phyloP scores from a whole-genome alignment of 1,139 yeast species.

The Yamadazyma blattariae region DNA sequence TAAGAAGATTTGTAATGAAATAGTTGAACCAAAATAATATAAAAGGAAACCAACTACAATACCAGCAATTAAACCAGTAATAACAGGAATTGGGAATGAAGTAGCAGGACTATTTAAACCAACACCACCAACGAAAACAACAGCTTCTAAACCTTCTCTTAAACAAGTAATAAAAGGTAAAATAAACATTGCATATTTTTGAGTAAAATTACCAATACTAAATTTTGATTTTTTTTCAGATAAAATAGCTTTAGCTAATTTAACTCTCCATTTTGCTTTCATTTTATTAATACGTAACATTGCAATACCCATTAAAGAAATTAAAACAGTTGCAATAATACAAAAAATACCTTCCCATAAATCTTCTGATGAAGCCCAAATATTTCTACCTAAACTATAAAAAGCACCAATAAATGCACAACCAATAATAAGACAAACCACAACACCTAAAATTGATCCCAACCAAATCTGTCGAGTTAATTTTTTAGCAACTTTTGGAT shows the following conservation, averaged over 20 bases:
- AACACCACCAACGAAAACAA: constrained; percentile 87
- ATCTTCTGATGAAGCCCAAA: constrained; percentile 86
- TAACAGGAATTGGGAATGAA: constrained; percentile 83
- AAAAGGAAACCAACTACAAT: constrained; percentile 58
- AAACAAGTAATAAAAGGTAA: constrained; percentile 80
- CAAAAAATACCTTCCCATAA: constrained; percentile 91
- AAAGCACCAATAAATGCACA: constrained; percentile 83
- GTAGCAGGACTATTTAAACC: constrained; percentile 56
- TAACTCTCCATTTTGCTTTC: constrained; percentile 90
- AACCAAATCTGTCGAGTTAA: constrained; percentile 74
- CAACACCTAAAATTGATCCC: constrained; percentile 70
- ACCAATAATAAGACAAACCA: constrained; percentile 76
- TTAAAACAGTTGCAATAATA: constrained; percentile 77
- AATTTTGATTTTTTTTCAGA: constrained; percentile 31
- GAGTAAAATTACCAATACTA: constrained; percentile 38
- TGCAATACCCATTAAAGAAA: constrained; percentile 88
- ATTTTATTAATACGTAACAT: constrained; percentile 87
- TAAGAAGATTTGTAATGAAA: constrained; percentile 78
- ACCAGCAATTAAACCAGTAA: constrained; percentile 78
- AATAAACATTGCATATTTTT: constrained; percentile 73
- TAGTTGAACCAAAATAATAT: constrained; percentile 72
- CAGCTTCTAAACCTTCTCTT: constrained; percentile 91
- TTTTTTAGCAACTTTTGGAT: constrained; percentile 53
- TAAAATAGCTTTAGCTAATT: constrained; percentile 72
- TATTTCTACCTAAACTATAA: constrained; percentile 72